Evolutionary conservation across 1,139 yeast genomes (phyloP).

Genomic region (Geotrichum phurueaensis): DNA sequence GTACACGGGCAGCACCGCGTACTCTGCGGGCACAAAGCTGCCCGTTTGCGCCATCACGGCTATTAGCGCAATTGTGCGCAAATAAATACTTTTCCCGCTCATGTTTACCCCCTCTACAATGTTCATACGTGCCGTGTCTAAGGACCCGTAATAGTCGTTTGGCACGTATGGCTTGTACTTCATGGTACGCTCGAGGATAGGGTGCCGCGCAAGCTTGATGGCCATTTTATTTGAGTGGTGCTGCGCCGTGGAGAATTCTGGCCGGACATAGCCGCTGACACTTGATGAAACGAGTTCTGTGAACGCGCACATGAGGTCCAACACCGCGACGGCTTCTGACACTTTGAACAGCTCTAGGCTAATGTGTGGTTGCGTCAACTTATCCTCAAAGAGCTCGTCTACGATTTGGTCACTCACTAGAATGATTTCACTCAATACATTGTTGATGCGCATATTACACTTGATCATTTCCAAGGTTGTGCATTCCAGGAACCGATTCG

Average conservation of each 20-base stretch:
- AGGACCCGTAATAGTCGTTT: constrained; percentile 37
- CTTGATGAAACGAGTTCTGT: constrained; percentile 30
- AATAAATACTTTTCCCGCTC: constrained; percentile 52
- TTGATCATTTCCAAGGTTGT: constrained; percentile 42
- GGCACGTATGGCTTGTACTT: constrained; percentile 32
- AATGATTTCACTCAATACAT: constrained; percentile 39
- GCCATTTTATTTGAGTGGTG: constrained; percentile 28
- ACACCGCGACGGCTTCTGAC: constrained; percentile 42
- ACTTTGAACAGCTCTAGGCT: constrained; percentile 39
- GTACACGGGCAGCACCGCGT: constrained; percentile 39
- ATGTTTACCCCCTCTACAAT: constrained; percentile 46
- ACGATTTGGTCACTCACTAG: constrained; percentile 40
- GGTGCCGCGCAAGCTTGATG: constrained; percentile 40
- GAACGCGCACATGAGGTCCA: constrained; percentile 42
- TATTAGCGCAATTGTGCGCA: constrained; percentile 44
- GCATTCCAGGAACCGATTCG: constrained; percentile 36
- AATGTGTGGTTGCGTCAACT: constrained; percentile 27
- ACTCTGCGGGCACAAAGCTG: constrained; percentile 45
- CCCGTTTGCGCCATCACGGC: constrained; percentile 49
- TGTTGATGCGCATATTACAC: constrained; percentile 39
- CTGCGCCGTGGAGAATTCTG: constrained; percentile 32
- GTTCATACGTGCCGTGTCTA: constrained; percentile 39
- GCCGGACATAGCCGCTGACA: constrained; percentile 32
- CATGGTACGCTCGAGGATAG: constrained; percentile 35
- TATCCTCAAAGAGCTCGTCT: constrained; percentile 31